These are phyloP conservation scores for Debaryomycetaceae sp. DNA, from an alignment of 1,139 yeast species.

Conservation along the genomic window DNA sequence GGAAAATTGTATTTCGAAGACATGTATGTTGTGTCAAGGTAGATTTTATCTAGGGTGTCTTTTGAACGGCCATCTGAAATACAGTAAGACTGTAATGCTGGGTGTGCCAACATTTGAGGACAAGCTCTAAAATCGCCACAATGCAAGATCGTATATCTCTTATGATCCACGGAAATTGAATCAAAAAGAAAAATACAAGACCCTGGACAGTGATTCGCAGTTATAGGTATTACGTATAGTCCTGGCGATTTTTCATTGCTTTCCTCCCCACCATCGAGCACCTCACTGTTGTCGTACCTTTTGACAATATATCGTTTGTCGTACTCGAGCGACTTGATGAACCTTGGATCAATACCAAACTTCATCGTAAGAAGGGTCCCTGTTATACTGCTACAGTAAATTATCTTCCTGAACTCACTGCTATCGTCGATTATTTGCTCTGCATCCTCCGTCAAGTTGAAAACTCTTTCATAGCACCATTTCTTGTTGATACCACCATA, in stretches of 20 bases:
- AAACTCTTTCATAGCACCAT: conserved; percentile 57
- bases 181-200: conserved; percentile 78
- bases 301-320: conserved; percentile 34
- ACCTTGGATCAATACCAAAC: conserved; percentile 54
- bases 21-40: conserved; percentile 86
- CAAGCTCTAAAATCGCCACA: conserved; percentile 91
- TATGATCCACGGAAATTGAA: conserved; percentile 30
- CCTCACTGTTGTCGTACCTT: conserved; percentile 9
- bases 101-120: conserved; percentile 36
- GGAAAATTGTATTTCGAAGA: conserved; percentile 76
- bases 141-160: conserved; percentile 51
- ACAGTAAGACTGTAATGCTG: conserved; percentile 26
- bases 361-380: conserved; percentile 51
- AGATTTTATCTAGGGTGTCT: conserved; percentile 47
- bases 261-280: conserved; percentile 12
- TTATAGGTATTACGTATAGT: conserved; percentile 59
- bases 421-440: conserved; percentile 28
- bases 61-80: conserved; percentile 16
- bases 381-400: conserved; percentile 73
- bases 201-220: conserved; percentile 97
- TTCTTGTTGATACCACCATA: conserved; percentile 78
- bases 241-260: conserved; percentile 29
- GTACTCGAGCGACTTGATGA: conserved; percentile 45
- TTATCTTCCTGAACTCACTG: conserved; percentile 39
- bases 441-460: conserved; percentile 15